phyloP scores from a whole-genome alignment of 306 rosid species.

The Calophaca sinica region DNA sequence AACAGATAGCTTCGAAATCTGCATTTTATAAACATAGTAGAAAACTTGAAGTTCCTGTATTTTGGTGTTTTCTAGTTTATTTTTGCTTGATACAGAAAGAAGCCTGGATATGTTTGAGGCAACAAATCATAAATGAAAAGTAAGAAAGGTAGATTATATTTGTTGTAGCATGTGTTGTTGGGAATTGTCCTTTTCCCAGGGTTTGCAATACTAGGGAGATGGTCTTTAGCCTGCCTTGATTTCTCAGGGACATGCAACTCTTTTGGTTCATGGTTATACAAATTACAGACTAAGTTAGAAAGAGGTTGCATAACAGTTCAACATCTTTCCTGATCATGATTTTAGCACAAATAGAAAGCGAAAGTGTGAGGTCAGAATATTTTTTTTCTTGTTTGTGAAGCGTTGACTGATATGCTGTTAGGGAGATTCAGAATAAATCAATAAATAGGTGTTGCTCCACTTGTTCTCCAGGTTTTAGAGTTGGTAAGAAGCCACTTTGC shows the following conservation, averaged over 20 bases:
- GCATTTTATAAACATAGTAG: not conserved
- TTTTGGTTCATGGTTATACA: conserved; percentile 4
- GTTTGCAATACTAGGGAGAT: conserved; percentile 12
- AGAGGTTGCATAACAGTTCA: not conserved
- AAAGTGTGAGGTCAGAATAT: conserved; percentile 3
- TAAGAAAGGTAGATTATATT: conserved; percentile 19
- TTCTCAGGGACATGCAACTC: conserved; percentile 6
- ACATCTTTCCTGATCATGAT: conserved; percentile 12
- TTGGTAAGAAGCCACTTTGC: conserved; percentile 23
- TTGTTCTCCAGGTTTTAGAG: not conserved
- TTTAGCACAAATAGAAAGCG: not conserved
- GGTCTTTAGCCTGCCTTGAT: conserved; percentile 2
- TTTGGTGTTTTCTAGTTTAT: conserved; percentile 26
- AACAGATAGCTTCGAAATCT: conserved; percentile 1
- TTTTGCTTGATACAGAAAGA: conserved; percentile 34
- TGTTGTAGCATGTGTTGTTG: conserved; percentile 5
- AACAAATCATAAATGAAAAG: not conserved
- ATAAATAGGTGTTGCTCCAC: not conserved
- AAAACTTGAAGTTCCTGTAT: not conserved
- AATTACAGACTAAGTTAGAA: not conserved
- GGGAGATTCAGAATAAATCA: conserved; percentile 1
- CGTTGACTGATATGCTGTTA: conserved; percentile 4
- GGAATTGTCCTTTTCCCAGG: conserved; percentile 5
- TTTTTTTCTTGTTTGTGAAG: not conserved
- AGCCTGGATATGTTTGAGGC: not conserved